A percentile compares a stretch with the other conserved stretches of the same genome.
Evolutionary conservation across 768 basidiomycete species (phyloP).

Genomic region (Tylopilus subfusipes): DNA sequence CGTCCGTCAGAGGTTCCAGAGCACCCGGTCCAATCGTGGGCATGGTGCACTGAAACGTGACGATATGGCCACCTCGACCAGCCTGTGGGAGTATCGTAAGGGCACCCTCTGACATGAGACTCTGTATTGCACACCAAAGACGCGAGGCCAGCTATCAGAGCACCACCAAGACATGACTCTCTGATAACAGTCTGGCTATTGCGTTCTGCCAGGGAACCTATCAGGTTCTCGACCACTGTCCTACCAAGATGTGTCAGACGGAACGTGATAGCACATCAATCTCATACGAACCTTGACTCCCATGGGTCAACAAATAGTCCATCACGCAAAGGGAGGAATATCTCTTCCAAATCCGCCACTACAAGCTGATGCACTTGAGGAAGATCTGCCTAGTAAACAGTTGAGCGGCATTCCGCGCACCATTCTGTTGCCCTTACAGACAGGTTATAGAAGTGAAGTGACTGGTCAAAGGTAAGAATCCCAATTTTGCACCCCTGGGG

Average conservation of each 20-base stretch:
- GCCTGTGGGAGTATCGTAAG: slow-evolving; percentile 36
- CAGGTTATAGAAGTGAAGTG: slow-evolving; percentile 86
- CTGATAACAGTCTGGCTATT: slow-evolving; percentile 46
- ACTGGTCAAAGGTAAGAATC: slow-evolving; percentile 77
- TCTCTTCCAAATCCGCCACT: slow-evolving; percentile 87
- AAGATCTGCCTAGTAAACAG: slow-evolving; percentile 38
- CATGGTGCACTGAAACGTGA: slow-evolving; percentile 65
- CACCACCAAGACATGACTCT: slow-evolving; percentile 75
- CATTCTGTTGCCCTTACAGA: slow-evolving; percentile 51
- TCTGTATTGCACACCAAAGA: slow-evolving; percentile 52
- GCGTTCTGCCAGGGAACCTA: slow-evolving; percentile 62
- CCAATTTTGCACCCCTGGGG: slow-evolving; percentile 58
- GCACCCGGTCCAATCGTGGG: slow-evolving; percentile 74
- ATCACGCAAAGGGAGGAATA: slow-evolving; percentile 72
- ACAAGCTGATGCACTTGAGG: slow-evolving; percentile 66
- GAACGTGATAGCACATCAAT: background rate
- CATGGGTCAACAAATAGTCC: slow-evolving; percentile 76
- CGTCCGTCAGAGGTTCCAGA: slow-evolving; percentile 53
- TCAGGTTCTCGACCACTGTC: slow-evolving; percentile 58
- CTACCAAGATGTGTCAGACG: slow-evolving; percentile 35
- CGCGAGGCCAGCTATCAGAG: slow-evolving; percentile 66
- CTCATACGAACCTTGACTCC: slow-evolving; percentile 58
- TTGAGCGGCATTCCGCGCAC: slow-evolving; percentile 16
- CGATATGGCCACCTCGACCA: slow-evolving; percentile 72
- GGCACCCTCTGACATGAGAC: slow-evolving; percentile 11